A percentile compares a stretch with the other conserved stretches of the same genome.
These are phyloP conservation scores for Pyricularia sp. DNA, from an alignment of 2,329 filamentous ascomycete species.

Conservation along the genomic window DNA sequence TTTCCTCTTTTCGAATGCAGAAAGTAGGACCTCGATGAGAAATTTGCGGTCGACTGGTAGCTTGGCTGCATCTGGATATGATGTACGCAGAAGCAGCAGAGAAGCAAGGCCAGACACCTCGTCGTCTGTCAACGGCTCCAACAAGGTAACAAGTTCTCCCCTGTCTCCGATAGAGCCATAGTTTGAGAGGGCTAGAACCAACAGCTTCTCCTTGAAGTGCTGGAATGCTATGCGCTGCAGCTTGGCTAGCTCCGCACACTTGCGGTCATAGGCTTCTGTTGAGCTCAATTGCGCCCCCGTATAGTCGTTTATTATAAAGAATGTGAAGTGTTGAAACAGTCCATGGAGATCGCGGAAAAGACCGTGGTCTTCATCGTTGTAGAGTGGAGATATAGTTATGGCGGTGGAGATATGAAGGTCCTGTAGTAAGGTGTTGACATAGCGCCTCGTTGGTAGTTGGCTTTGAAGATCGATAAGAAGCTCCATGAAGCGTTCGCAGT, in stretches of 20 bases:
- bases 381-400: constrained; percentile 66
- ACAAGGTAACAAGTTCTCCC: constrained; percentile 61
- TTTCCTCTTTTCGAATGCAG: constrained; percentile 60
- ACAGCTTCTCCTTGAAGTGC: constrained; percentile 78
- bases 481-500: constrained; percentile 89
- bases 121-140: constrained; percentile 58
- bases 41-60: constrained; percentile 51
- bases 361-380: constrained; percentile 58
- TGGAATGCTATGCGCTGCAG: constrained; percentile 69
- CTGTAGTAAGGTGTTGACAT: constrained; percentile 76
- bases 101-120: constrained; percentile 59
- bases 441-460: constrained; percentile 84
- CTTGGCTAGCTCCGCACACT: constrained; percentile 63
- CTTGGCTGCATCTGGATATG: constrained; percentile 62
- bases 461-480: constrained; percentile 83
- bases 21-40: constrained; percentile 59
- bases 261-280: constrained; percentile 63
- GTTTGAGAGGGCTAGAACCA: constrained; percentile 84
- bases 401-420: constrained; percentile 74
- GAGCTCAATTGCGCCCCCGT: constrained; percentile 63
- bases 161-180: constrained; percentile 77
- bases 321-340: constrained; percentile 74
- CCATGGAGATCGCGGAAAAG: constrained; percentile 69
- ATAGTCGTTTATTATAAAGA: constrained; percentile 86
- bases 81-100: constrained; percentile 63